Base-by-base conservation (phyloP, 768 basidiomycete species). In the Termitomyces sp. region DNA sequence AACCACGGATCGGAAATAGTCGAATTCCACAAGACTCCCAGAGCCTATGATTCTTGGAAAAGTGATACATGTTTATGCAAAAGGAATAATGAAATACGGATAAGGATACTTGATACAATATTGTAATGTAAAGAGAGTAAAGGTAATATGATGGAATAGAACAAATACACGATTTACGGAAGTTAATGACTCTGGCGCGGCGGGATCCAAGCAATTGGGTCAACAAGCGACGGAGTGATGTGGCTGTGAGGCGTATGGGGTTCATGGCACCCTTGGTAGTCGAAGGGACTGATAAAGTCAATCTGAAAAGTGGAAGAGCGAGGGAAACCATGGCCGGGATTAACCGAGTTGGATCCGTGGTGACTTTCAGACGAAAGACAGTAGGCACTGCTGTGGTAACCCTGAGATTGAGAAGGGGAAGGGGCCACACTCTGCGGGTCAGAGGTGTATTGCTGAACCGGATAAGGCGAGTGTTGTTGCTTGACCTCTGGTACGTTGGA, bases 71-170 rank as follows among this genome's bases (percentile, higher is more conserved):
- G 34, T 16, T 40, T 30, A 14, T 58, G 35, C 34, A 50, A 43
- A 17, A 54, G 45, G 39, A 53, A 52, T 51, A 30, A 28, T 32
- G 40, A 28, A 44, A 55, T 50, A 54, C 34, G 25, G 50, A 61
- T 61, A 59, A 61, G 43, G 52, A 61, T 61, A 57, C 51, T 45
- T 54, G 59, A 55, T 63, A 60, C 57, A 63, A 39, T 39, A 39
- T 46, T 32, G 37, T 30, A 46, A 51, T 53, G 27, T 32, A 21
- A 52, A 52, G 45, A 37, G 37, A 39, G 19, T 35, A 42, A 30
- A 21, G 19, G 17, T 37, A 56, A 2, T 12, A 35, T 21, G 40
- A 51, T n/a, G 35, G 41, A 39, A 16, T 14, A 7, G 34, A 46
- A 32, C 2, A 41, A 45, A 52, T 25, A 40, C 32, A n/a, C 44